These are phyloP conservation scores for Hypoxylon sp. DNA, from an alignment of 2,329 filamentous ascomycete species.

Conservation along the genomic window DNA sequence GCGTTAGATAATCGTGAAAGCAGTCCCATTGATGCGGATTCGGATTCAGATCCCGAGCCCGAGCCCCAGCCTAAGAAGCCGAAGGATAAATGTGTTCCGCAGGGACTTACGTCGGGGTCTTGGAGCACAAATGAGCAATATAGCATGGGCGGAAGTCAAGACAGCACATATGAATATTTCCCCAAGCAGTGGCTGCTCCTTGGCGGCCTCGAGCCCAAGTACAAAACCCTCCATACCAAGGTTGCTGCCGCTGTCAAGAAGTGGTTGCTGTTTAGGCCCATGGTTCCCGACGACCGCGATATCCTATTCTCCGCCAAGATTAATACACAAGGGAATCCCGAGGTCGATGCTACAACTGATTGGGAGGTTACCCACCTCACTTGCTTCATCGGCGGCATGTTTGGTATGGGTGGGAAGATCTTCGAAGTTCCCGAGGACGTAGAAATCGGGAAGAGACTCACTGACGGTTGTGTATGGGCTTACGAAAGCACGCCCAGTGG, in stretches of 20 bases:
- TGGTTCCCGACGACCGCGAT: constrained; percentile 76
- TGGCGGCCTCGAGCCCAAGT: constrained; percentile 80
- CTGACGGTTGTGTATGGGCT: constrained; percentile 79
- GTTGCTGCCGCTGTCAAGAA: constrained; percentile 78
- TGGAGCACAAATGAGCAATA: constrained; percentile 63
- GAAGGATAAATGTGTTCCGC: constrained; percentile 66
- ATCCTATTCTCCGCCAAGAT: constrained; percentile 81
- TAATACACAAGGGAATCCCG: constrained; percentile 61
- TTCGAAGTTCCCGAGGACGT: constrained; percentile 72
- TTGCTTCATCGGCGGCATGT: constrained; percentile 80
- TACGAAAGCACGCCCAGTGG: constrained; percentile 73
- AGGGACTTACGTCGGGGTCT: constrained; percentile 69
- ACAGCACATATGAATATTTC: constrained; percentile 81
- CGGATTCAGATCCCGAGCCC: constrained; percentile 3
- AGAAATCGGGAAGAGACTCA: constrained; percentile 74
- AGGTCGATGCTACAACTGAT: constrained; percentile 60
- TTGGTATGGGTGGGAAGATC: constrained; percentile 74
- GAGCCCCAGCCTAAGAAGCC: constrained; percentile 19
- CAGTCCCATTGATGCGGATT: constrained; percentile 4
- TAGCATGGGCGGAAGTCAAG: constrained; percentile 75
- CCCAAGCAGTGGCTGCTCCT: constrained; percentile 82
- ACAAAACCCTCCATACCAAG: constrained; percentile 79
- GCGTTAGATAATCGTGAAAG: background rate
- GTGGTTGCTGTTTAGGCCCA: constrained; percentile 82
- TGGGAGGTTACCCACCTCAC: constrained; percentile 76